Conservation (phyloP, 768 basidiomycete species). For the Lanmaoa rubissima region DNA sequence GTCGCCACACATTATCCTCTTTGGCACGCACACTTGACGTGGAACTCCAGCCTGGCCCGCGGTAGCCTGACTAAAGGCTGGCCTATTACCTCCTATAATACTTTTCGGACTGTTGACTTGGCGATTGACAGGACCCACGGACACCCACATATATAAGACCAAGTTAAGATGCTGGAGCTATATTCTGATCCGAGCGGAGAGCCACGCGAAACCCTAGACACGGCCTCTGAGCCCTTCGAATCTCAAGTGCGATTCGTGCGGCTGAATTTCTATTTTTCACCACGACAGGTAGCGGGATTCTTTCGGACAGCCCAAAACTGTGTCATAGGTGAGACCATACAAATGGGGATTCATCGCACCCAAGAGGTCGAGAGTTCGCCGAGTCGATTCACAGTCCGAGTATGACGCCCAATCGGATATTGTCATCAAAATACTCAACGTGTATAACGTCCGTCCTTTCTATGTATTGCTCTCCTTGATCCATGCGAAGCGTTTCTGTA, state of each 20-base stretch:
- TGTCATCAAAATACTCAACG: conserved; percentile 22
- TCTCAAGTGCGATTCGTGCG: conserved; percentile 27
- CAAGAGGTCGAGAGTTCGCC: conserved; percentile 18
- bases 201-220: conserved; percentile 23
- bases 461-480: conserved; percentile 20
- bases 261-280: conserved; percentile 20
- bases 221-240: conserved; percentile 20
- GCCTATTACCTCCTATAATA: conserved; percentile 18
- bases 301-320: conserved; percentile 15
- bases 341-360: conserved; percentile 29
- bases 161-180: conserved; percentile 3
- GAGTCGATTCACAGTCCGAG: conserved; percentile 18
- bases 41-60: conserved; percentile 15
- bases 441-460: conserved; percentile 22
- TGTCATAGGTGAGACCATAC: conserved; percentile 18
- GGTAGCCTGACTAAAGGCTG: conserved; percentile 16
- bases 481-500: conserved; percentile 28
- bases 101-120: conserved; percentile 24
- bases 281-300: conserved; percentile 20
- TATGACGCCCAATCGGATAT: conserved; percentile 17
- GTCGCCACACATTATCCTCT: conserved; percentile 14
- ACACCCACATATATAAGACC: conserved; percentile 15
- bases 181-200: conserved; percentile 21
- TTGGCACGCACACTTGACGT: conserved; percentile 22
- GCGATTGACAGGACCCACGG: conserved; percentile 25